A percentile compares a stretch with the other conserved stretches of the same genome.
Conservation (phyloP, 768 basidiomycete genomes). For the Arthromyces matolae region DNA sequence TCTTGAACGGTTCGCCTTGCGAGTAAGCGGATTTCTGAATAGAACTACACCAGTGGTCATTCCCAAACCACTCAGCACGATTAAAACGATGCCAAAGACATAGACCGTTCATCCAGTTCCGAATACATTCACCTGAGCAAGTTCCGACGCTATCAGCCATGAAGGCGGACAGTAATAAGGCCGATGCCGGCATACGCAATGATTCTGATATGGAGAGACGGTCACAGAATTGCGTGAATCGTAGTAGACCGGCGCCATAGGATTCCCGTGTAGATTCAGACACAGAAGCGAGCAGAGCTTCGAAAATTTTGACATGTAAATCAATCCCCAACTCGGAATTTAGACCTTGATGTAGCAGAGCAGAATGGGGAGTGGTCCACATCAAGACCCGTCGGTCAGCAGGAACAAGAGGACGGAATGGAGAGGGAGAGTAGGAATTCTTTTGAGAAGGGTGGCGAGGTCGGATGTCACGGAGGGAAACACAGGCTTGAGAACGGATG, state of each 20-base stretch:
- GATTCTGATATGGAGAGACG: constrained; percentile 14
- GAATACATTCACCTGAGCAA: not conserved
- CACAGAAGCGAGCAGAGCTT: not conserved
- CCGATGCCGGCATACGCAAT: constrained; percentile 19
- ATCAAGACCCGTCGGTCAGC: constrained; percentile 4
- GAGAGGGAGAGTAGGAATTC: not conserved
- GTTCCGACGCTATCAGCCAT: constrained; percentile 10
- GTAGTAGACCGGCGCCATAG: constrained; percentile 26
- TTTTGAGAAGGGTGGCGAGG: not conserved
- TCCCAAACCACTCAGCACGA: constrained; percentile 14
- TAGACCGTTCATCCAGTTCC: constrained; percentile 16
- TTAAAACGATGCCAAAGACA: constrained; percentile 4
- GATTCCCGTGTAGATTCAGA: constrained; percentile 6
- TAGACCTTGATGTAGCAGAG: not conserved
- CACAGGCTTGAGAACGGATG: too few species aligned
- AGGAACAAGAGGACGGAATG: not conserved
- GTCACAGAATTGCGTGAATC: constrained; percentile 30
- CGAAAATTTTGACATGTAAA: not conserved
- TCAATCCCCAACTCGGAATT: not conserved
- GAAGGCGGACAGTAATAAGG: constrained; percentile 22
- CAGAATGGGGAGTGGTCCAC: not conserved
- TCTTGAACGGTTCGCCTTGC: constrained; percentile 4
- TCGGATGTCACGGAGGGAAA: not conserved
- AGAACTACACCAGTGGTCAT: constrained; percentile 8
- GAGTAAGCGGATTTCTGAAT: constrained; percentile 2